phyloP scores from a whole-genome alignment of 2,329 filamentous ascomycete species.

The Fusarium floridanum region DNA sequence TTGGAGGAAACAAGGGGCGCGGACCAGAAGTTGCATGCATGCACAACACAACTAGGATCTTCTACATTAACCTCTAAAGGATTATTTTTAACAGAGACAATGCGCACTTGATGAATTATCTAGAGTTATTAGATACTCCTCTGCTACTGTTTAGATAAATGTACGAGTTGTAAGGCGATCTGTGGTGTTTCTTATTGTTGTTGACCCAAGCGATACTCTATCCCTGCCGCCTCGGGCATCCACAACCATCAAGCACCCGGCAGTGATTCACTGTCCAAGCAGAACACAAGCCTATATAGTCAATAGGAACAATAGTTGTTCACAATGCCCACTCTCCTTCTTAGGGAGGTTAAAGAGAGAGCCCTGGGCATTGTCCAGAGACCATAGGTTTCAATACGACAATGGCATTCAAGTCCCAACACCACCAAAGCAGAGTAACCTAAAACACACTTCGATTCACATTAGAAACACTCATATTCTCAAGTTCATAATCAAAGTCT shows the following conservation, averaged over 20 bases:
- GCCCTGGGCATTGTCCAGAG: neutral
- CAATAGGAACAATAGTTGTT: neutral
- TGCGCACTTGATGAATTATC: accelerated
- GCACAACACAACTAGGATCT: neutral
- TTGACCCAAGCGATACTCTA: neutral
- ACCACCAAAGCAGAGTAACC: neutral
- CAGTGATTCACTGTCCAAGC: neutral
- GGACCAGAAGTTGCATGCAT: neutral
- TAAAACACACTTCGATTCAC: neutral
- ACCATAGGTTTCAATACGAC: neutral
- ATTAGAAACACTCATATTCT: neutral
- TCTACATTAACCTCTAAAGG: neutral
- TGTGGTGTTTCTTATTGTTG: neutral
- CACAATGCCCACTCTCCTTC: neutral
- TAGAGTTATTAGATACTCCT: neutral
- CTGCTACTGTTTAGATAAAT: neutral
- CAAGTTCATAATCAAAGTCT: neutral
- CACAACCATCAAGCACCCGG: neutral
- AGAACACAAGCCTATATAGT: neutral
- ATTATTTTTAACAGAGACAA: neutral
- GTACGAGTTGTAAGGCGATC: neutral
- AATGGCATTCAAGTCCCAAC: neutral
- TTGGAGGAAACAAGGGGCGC: neutral
- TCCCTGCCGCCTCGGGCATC: neutral
- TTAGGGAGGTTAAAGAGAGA: neutral